Evolutionary conservation across 352 stramenopile species (phyloP).

Genomic region (Phytophthora litchii): DNA sequence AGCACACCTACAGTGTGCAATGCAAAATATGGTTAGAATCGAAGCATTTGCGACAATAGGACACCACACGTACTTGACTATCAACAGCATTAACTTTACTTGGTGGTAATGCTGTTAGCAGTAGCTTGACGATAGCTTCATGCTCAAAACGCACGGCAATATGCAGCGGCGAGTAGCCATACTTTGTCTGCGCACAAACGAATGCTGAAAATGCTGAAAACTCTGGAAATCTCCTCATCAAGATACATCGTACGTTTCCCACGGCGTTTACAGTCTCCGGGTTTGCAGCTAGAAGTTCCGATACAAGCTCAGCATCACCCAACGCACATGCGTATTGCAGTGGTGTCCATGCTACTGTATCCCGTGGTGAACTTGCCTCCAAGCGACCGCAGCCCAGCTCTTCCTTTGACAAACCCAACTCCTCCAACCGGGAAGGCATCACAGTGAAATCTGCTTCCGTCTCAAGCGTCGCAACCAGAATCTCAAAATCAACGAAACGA

Average conservation of each 20-base stretch:
- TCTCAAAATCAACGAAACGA: neutral
- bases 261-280: constrained; percentile 24
- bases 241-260: constrained; percentile 24
- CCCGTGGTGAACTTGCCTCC: constrained; percentile 63
- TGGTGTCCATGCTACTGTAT: constrained; percentile 68
- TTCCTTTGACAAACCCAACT: constrained; percentile 44
- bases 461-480: constrained; percentile 23
- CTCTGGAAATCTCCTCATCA: neutral
- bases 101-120: constrained; percentile 37
- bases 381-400: constrained; percentile 30
- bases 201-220: neutral
- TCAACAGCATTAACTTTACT: constrained; percentile 33
- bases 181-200: constrained; percentile 50
- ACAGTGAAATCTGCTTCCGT: neutral
- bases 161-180: constrained; percentile 68
- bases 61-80: constrained; percentile 31
- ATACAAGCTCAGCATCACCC: constrained; percentile 54
- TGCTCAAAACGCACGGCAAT: constrained; percentile 73
- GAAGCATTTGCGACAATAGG: neutral
- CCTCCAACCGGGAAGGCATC: constrained; percentile 32
- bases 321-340: constrained; percentile 81
- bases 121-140: constrained; percentile 47
- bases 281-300: constrained; percentile 36
- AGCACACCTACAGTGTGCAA: constrained; percentile 41
- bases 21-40: constrained; percentile 1